These are phyloP conservation scores for Picea abies DNA, from an alignment of 83 land plant species.

Conservation along the genomic window DNA sequence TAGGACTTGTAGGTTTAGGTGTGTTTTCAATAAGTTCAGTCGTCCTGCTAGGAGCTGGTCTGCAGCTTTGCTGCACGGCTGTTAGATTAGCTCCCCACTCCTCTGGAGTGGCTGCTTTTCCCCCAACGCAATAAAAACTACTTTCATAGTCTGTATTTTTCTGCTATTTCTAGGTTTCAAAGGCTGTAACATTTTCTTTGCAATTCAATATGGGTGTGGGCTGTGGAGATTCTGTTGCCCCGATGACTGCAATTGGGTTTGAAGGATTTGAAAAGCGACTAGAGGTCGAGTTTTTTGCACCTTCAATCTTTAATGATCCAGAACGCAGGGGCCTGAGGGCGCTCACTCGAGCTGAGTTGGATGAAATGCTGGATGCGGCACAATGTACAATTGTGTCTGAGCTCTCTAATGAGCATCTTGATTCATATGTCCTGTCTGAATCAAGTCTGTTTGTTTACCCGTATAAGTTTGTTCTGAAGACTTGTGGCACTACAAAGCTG, in stretches of 20 bases:
- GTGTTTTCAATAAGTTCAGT: background rate
- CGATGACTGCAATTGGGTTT: no score
- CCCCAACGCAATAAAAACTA: constrained; percentile 1
- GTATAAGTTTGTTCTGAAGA: constrained; percentile 49
- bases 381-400: constrained; percentile 53
- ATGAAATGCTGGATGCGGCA: no score
- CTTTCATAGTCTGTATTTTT: no score
- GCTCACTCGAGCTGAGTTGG: no score
- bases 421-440: constrained; percentile 74
- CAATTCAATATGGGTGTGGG: no score
- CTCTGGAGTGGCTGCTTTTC: constrained; percentile 1
- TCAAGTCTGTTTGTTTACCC: constrained; percentile 72
- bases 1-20: constrained; percentile 16
- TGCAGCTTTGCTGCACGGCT: constrained; percentile 10
- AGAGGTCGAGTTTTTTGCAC: no score
- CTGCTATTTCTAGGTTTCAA: constrained; percentile 3
- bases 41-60: constrained; percentile 4
- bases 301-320: no score
- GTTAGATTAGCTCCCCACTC: constrained; percentile 17
- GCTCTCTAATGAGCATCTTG: constrained; percentile 47
- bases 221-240: no score
- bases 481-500: no score
- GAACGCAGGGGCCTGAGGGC: no score
- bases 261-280: no score
- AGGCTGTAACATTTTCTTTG: no score